Conservation (phyloP, 805 yeast genomes). For the Kodamaea restingae region DNA sequence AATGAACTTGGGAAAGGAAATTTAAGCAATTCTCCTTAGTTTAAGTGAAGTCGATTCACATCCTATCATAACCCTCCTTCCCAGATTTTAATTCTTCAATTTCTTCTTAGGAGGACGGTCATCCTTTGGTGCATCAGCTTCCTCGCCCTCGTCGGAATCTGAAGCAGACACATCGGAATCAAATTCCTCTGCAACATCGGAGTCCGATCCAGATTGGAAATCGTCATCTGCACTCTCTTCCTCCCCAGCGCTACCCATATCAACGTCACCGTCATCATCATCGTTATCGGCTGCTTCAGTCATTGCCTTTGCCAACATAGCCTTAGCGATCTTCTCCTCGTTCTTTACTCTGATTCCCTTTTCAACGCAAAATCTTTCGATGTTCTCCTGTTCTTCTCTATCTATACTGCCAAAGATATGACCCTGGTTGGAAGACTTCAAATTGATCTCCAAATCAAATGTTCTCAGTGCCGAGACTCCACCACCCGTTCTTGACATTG, state of each 20-base stretch:
- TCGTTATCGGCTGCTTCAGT: conserved; percentile 56
- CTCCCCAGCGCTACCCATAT: conserved; percentile 74
- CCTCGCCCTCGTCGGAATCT: conserved; percentile 24
- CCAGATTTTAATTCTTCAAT: conserved; percentile 11
- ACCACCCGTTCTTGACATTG: conserved; percentile 82
- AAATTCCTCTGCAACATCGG: conserved; percentile 80
- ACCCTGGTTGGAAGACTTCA: conserved; percentile 59
- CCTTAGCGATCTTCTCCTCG: conserved; percentile 85
- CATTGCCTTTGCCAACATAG: conserved; percentile 71
- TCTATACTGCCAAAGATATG: conserved; percentile 86
- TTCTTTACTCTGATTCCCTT: conserved; percentile 80
- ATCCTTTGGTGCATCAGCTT: conserved; percentile 8
- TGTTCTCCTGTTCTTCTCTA: conserved; percentile 78
- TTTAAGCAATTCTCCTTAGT: too few relatives aligned
- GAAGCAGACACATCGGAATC: conserved; percentile 58
- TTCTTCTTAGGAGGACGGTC: conserved; percentile 16
- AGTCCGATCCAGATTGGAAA: conserved; percentile 59
- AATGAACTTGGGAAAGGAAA: too few relatives aligned
- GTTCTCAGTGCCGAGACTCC: conserved; percentile 79
- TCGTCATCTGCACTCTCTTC: conserved; percentile 86
- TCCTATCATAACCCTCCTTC: too few relatives aligned
- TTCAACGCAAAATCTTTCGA: conserved; percentile 72
- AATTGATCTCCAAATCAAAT: conserved; percentile 79
- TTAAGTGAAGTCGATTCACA: too few relatives aligned
- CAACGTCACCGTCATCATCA: conserved; percentile 45